Percentiles rank a stretch among this genome's conserved stretches.
Conservation (phyloP, 1,139 yeast genomes). For the Suhomyces taliae region DNA sequence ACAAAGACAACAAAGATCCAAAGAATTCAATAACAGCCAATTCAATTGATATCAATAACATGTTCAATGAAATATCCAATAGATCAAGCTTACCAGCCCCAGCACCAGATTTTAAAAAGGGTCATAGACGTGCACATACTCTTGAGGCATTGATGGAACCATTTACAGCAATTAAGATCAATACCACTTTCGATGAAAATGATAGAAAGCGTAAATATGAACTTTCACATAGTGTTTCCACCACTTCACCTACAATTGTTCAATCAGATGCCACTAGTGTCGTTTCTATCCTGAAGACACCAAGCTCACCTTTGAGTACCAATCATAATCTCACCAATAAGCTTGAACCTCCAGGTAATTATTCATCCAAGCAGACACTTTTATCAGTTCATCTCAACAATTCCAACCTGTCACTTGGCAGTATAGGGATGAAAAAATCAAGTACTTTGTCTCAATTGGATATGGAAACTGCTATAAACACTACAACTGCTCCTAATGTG, state of each 20-base stretch:
- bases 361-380: conserved; percentile 17
- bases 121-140: conserved; percentile 17
- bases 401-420: conserved; percentile 10
- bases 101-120: conserved; percentile 3
- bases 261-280: conserved; percentile 16
- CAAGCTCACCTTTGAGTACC: conserved; percentile 28
- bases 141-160: conserved; percentile 19
- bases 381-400: conserved; percentile 10
- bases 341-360: conserved; percentile 16
- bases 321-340: conserved; percentile 32
- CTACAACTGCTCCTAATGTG: conserved; percentile 38
- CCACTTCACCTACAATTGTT: conserved; percentile 20
- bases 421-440: conserved; percentile 24
- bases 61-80: background rate
- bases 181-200: conserved; percentile 11
- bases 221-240: conserved; percentile 21
- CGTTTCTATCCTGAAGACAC: conserved; percentile 13
- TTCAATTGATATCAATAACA: background rate
- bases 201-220: conserved; percentile 17
- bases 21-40: conserved; percentile 12
- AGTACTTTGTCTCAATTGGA: conserved; percentile 35
- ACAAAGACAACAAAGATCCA: background rate
- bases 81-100: conserved; percentile 18
- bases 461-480: conserved; percentile 26
- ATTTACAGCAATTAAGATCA: conserved; percentile 12